These are phyloP conservation scores for Erythrophleum fordii DNA, from an alignment of 306 rosid species.

Conservation along the genomic window DNA sequence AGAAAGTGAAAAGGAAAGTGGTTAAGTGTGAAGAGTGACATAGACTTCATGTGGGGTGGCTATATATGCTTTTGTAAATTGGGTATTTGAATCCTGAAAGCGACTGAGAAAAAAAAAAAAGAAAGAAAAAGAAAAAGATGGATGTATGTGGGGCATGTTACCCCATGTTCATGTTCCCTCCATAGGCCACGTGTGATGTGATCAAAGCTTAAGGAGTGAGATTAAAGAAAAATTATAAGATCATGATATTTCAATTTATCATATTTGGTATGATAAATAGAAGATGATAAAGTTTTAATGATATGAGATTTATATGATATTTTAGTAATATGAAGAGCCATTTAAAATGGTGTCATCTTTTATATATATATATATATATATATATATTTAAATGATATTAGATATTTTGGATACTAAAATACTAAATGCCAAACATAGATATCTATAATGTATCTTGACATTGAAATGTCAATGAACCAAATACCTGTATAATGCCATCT, in stretches of 20 bases:
- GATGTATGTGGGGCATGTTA: slow-evolving; percentile 49
- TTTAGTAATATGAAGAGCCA: not conserved
- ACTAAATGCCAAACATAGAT: not conserved
- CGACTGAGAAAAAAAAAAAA: slow-evolving; percentile 43
- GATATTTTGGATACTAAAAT: too few relatives aligned
- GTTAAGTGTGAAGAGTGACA: slow-evolving; percentile 14
- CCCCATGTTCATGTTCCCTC: slow-evolving; percentile 43
- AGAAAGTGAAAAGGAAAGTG: slow-evolving; percentile 11
- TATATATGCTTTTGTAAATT: slow-evolving; percentile 13
- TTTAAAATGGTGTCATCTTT: not conserved
- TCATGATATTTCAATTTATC: not conserved
- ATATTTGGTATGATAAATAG: not conserved
- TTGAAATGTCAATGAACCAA: not conserved
- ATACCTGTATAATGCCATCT: not conserved
- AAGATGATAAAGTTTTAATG: not conserved
- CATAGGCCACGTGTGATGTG: slow-evolving; percentile 21
- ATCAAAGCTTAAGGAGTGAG: not conserved
- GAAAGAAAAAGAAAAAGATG: slow-evolving; percentile 21
- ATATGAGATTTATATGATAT: not conserved
- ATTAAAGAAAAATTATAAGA: not conserved
- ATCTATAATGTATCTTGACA: not conserved
- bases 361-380: too few relatives aligned
- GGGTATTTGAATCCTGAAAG: slow-evolving; percentile 52
- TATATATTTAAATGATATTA: too few relatives aligned
- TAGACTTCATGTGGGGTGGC: slow-evolving; percentile 23